Percentiles rank a stretch among this genome's conserved stretches.
Evolutionary conservation across 192 early-diverging fungal genomes (phyloP).

Genomic region (Pilaira anomala): DNA sequence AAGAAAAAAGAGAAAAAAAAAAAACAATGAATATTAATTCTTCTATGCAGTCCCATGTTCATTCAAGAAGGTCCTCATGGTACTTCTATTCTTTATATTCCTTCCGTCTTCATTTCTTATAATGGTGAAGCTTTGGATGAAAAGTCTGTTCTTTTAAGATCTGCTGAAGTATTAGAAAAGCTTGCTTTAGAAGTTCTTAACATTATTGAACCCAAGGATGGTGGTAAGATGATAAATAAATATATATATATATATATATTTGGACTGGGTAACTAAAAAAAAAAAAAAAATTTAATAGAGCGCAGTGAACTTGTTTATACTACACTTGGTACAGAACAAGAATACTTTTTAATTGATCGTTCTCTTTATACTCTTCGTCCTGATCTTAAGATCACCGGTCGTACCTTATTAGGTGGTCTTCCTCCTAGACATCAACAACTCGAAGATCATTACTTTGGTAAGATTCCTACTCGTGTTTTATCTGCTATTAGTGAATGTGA

Average conservation of each 20-base stretch:
- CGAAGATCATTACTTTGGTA: conserved; percentile 99
- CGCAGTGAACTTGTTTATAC: conserved; percentile 77
- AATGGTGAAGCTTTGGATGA: conserved; percentile 98
- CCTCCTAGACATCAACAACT: conserved; percentile 98
- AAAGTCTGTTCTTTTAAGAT: conserved; percentile 95
- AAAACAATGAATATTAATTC: neutral
- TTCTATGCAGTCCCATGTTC: conserved; percentile 79
- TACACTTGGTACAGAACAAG: conserved; percentile 96
- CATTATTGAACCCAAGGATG: conserved; percentile 55
- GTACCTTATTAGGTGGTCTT: conserved; percentile 88
- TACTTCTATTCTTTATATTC: conserved; percentile 91
- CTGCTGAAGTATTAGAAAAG: conserved; percentile 81
- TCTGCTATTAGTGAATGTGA: conserved; percentile 90
- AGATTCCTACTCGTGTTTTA: conserved; percentile 92
- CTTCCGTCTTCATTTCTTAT: conserved; percentile 98
- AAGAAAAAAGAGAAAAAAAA: neutral
- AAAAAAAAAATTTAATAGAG: neutral
- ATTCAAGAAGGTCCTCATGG: conserved; percentile 88
- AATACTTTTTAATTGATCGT: conserved; percentile 98
- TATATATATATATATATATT: too few relatives aligned
- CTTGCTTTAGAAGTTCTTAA: conserved; percentile 76
- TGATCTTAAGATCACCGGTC: conserved; percentile 96
- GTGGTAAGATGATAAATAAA: conserved; percentile 11
- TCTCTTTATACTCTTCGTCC: conserved; percentile 89
- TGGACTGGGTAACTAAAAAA: neutral